Conservation (phyloP, 441 rosid species). For the Erysimum cheiri region DNA sequence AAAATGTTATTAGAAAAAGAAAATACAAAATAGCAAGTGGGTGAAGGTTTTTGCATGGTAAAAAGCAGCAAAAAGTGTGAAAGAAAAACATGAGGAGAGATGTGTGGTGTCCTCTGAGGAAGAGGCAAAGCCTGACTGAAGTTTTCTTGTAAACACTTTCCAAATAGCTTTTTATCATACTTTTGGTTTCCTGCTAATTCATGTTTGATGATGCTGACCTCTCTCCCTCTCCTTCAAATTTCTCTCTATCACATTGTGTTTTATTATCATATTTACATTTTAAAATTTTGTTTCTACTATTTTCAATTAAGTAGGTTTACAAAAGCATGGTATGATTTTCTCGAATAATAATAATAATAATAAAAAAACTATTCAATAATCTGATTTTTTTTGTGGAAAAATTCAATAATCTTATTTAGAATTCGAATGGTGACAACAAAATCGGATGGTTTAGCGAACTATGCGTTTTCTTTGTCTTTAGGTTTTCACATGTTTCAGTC, state of each 20-base stretch:
- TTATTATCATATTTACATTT: background rate
- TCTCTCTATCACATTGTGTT: background rate
- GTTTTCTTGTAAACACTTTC: constrained; percentile 9
- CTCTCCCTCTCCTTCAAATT: constrained; percentile 13
- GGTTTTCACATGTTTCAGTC: too few relatives aligned
- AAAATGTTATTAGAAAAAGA: background rate
- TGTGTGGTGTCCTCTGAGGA: constrained; percentile 17
- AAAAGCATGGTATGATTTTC: background rate
- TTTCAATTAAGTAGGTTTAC: background rate
- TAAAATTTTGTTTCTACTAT: background rate
- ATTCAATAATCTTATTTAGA: too few relatives aligned
- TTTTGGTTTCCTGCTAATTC: background rate
- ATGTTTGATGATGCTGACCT: constrained; percentile 26
- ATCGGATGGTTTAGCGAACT: too few relatives aligned
- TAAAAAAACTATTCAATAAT: too few relatives aligned
- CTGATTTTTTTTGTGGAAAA: too few relatives aligned
- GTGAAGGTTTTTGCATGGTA: constrained; percentile 8
- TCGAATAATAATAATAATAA: too few relatives aligned
- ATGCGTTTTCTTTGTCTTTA: too few relatives aligned
- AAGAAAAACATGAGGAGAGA: constrained; percentile 12
- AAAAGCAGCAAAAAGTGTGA: constrained; percentile 27
- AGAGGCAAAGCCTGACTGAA: constrained; percentile 38
- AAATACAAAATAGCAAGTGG: constrained; percentile 5
- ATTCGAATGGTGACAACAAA: too few relatives aligned
- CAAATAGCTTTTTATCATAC: background rate